phyloP scores from a whole-genome alignment of 208 protist species.

The Vickermania spadyakhi region DNA sequence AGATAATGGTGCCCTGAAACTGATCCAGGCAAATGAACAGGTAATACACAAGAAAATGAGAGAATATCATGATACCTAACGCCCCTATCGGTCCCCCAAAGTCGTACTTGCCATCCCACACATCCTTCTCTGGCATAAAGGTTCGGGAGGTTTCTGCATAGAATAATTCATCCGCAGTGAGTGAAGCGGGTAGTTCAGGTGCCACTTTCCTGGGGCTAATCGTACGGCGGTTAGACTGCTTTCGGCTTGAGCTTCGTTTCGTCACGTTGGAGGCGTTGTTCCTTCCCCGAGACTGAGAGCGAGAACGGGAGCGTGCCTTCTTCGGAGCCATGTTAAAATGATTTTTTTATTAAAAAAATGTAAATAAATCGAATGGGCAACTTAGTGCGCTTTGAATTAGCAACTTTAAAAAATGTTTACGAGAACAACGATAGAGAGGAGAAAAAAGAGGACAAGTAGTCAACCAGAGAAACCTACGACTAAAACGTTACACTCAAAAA shows the following conservation, averaged over 20 bases:
- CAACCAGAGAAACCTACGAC: too few species aligned
- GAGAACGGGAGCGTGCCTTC: not conserved
- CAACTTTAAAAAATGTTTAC: too few species aligned
- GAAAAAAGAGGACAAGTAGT: too few species aligned
- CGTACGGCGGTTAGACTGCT: constrained; percentile 18
- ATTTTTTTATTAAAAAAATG: too few species aligned
- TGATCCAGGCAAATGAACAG: constrained; percentile 71
- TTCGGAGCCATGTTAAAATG: not conserved
- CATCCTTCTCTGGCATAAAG: constrained; percentile 77
- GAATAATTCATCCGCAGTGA: constrained; percentile 48
- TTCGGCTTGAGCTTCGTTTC: not conserved
- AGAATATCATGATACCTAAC: constrained; percentile 71
- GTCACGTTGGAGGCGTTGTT: not conserved
- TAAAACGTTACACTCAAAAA: too few species aligned
- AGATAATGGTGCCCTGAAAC: constrained; percentile 76
- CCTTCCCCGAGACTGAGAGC: not conserved
- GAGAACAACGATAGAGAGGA: too few species aligned
- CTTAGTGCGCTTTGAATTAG: too few species aligned
- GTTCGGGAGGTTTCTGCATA: constrained; percentile 26
- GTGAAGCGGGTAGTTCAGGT: not conserved
- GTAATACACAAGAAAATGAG: constrained; percentile 88
- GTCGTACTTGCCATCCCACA: constrained; percentile 68
- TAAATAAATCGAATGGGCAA: too few species aligned
- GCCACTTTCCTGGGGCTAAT: constrained; percentile 11
- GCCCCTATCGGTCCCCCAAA: constrained; percentile 70